Percentiles rank a stretch among this genome's conserved stretches.
Evolutionary conservation across 2,329 filamentous ascomycete genomes (phyloP).

Genomic region (Botryotinia calthae): DNA sequence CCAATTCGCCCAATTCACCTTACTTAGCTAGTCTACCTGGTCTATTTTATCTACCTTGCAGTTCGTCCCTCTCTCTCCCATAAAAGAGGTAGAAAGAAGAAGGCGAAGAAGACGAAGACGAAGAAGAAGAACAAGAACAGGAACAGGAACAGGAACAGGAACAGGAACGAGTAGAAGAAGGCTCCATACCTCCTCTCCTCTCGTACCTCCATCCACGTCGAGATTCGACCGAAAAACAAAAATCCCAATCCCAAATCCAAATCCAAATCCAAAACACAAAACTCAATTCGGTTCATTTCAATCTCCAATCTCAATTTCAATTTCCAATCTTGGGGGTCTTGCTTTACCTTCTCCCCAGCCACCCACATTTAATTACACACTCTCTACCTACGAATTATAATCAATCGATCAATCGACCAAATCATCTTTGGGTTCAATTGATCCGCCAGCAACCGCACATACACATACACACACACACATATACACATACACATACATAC

Average conservation of each 20-base stretch:
- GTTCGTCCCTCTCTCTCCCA: neutral
- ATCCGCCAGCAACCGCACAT: constrained; percentile 12
- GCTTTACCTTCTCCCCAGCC: constrained; percentile 14
- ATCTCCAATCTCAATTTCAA: constrained; percentile 1
- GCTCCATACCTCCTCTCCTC: neutral
- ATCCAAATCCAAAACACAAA: neutral
- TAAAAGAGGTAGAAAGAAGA: neutral
- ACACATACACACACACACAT: neutral
- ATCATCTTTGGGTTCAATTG: constrained; percentile 6
- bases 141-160: too few species aligned
- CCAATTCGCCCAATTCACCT: neutral
- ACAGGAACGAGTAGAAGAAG: neutral
- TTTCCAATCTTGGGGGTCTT: constrained; percentile 7
- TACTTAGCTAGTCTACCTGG: neutral
- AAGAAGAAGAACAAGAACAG: too few species aligned
- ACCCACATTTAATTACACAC: constrained; percentile 16
- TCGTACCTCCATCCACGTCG: too few species aligned
- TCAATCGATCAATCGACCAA: neutral
- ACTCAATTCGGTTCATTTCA: neutral
- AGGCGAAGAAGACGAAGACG: too few species aligned
- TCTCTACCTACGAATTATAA: constrained; percentile 11
- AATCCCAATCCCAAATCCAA: neutral
- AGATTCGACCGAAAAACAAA: neutral
- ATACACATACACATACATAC: neutral
- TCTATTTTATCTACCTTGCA: too few species aligned